phyloP scores from a whole-genome alignment of 2,329 filamentous ascomycete genomes.

The Fusarium stilboides region DNA sequence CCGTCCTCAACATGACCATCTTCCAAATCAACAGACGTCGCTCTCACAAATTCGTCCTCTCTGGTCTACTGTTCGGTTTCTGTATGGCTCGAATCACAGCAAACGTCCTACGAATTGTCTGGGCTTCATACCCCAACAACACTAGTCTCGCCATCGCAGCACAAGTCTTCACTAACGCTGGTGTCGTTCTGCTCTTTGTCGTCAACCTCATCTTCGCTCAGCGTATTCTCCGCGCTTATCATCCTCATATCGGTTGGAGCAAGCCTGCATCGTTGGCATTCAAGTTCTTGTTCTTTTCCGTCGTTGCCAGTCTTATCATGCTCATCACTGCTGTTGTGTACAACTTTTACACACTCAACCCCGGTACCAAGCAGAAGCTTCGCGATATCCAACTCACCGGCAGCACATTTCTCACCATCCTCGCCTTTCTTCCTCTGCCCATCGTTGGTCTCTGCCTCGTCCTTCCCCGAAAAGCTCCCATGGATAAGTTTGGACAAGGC shows the following conservation, averaged over 20 bases:
- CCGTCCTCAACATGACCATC: constrained; percentile 71
- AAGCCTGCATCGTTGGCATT: constrained; percentile 66
- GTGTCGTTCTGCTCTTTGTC: constrained; percentile 81
- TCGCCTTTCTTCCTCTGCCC: constrained; percentile 75
- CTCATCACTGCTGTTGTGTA: constrained; percentile 76
- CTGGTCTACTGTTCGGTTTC: constrained; percentile 71
- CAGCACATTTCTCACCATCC: constrained; percentile 71
- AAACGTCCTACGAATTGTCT: constrained; percentile 67
- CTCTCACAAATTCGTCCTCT: constrained; percentile 73
- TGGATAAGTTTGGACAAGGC: constrained; percentile 72
- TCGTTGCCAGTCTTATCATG: constrained; percentile 74
- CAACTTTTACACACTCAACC: constrained; percentile 75
- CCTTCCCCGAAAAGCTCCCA: constrained; percentile 61
- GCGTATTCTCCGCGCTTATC: constrained; percentile 80
- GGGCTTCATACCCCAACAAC: constrained; percentile 61
- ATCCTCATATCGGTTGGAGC: constrained; percentile 80
- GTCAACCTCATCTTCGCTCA: constrained; percentile 84
- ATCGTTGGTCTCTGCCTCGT: constrained; percentile 68
- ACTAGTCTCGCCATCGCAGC: constrained; percentile 69
- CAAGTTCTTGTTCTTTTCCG: constrained; percentile 70
- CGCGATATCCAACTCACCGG: constrained; percentile 77
- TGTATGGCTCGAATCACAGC: constrained; percentile 69
- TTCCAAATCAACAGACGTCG: constrained; percentile 65
- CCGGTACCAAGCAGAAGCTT: constrained; percentile 64
- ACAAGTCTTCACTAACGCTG: constrained; percentile 79